Conservation (phyloP, 202 grass and related monocot species). For the Setaria viridis region DNA sequence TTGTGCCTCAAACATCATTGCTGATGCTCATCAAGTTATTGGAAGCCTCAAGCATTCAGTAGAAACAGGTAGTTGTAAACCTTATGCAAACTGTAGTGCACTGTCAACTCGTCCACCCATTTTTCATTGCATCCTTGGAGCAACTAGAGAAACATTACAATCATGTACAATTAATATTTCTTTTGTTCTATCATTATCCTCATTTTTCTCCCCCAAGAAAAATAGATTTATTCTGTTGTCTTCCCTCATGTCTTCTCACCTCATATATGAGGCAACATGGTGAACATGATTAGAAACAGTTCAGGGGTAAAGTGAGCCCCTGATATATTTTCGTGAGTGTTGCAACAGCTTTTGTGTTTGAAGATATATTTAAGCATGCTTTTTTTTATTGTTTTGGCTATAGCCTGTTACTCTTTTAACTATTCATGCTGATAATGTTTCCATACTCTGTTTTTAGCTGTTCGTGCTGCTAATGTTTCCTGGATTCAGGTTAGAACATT, state of each 20-base stretch:
- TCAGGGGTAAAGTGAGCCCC: too few species aligned
- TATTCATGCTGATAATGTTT: neutral
- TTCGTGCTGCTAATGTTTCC: slow-evolving; percentile 17
- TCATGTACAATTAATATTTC: neutral
- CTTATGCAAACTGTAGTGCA: neutral
- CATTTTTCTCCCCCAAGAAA: neutral
- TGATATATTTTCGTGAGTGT: neutral
- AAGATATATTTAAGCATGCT: neutral
- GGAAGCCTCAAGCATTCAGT: slow-evolving; percentile 7
- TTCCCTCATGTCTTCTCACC: neutral
- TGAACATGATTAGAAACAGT: neutral
- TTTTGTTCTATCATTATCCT: neutral
- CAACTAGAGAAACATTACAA: slow-evolving; percentile 14
- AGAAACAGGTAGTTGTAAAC: neutral
- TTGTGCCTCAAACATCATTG: neutral
- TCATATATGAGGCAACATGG: neutral
- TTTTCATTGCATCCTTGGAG: neutral
- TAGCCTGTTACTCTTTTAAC: neutral
- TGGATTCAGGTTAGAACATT: slow-evolving; percentile 66
- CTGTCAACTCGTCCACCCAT: neutral
- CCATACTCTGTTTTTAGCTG: neutral
- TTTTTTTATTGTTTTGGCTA: neutral
- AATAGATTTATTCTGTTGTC: neutral
- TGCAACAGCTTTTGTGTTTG: neutral
- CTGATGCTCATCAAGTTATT: neutral